Base-by-base conservation (phyloP, 139 green algal genomes). In the Chlorella sp. region DNA sequence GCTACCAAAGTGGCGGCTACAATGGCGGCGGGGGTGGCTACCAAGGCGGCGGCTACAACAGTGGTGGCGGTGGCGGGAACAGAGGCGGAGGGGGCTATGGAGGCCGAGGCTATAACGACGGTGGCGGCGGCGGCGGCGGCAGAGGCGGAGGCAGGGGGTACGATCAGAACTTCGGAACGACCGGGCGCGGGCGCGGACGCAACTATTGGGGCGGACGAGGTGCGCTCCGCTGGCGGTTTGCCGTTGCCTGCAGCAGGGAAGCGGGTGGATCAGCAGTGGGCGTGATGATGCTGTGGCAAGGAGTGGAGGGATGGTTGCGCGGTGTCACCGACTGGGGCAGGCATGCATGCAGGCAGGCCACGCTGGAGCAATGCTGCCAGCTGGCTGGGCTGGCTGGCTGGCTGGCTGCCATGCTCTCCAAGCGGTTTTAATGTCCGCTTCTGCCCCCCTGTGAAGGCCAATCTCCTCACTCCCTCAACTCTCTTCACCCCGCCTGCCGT, bases 41-140 rank as follows among this genome's bases (percentile, higher is more conserved):
- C 22, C 19, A 39, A 34, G 66, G 81, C 53, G 81, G 81, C 40
- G 79, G 79, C 28, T 75, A 75, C 36, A 61, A 90, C 48, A 37
- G 66, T 30, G 66, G 84, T 40, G 82, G 82, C 71, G 3, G 57
- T 26, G 42, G 88, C 81, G 81, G 80, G 21, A 61, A 90, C 48
- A 37, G 66, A 22, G 66, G 84, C 28, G 82, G 82, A 53, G 3
- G 57, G 26, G 42, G 88, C 81, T 69, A 68, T 75, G 53, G 32
- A 80, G 37, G 76, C 40, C 26, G 75, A n/a, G 42, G 71, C 18
- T 76, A 92, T 39, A 53, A 75, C 22, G 71, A 86, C 69, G 37
- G 81, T 26, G 84, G 90, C 39, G 77, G 85, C 22, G 88, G 85
- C 82, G 92, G 88, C 68, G 89, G 91, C 34, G 88, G 79, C 53